These are phyloP conservation scores for Alternaria solani DNA, from an alignment of 2,329 filamentous ascomycete species.

Conservation along the genomic window DNA sequence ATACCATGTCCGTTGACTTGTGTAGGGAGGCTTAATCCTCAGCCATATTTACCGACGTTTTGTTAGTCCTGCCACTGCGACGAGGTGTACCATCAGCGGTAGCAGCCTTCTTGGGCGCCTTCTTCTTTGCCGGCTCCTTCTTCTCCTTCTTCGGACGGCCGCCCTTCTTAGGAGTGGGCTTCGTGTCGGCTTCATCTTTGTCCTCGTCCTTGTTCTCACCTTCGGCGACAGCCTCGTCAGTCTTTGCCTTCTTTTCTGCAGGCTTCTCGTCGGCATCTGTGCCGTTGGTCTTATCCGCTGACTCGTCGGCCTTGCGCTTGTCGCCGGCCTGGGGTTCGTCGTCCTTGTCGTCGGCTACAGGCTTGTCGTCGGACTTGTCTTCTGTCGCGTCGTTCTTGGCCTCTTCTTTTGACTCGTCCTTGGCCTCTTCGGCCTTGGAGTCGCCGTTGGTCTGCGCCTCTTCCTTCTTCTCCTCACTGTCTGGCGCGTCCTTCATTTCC, in stretches of 20 bases:
- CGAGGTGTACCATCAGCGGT: conserved; percentile 59
- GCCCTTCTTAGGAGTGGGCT: conserved; percentile 40
- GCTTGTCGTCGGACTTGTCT: conserved; percentile 10
- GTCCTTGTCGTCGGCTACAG: conserved; percentile 4
- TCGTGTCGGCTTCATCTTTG: conserved; percentile 36
- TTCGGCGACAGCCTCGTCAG: conserved; percentile 33
- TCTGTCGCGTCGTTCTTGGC: conserved; percentile 35
- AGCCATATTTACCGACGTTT: neutral
- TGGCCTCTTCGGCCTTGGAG: conserved; percentile 36
- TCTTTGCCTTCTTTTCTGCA: conserved; percentile 38
- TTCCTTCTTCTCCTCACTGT: conserved; percentile 32
- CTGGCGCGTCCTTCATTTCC: conserved; percentile 34
- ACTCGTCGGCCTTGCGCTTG: conserved; percentile 46
- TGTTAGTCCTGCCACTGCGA: conserved; percentile 53
- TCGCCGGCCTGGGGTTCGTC: conserved; percentile 41
- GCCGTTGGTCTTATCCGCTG: conserved; percentile 32
- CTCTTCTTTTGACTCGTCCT: conserved; percentile 35
- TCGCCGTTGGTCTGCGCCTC: conserved; percentile 30
- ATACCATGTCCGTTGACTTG: neutral
- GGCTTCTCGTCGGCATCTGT: conserved; percentile 10
- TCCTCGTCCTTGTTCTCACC: conserved; percentile 39
- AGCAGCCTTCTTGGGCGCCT: conserved; percentile 58
- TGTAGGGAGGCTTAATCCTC: conserved; percentile 12
- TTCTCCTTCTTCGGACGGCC: conserved; percentile 54
- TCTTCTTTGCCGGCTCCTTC: conserved; percentile 54